Evolutionary conservation across 2,329 filamentous ascomycete genomes (phyloP), one percentile per base, ranked within the genome.

Genomic region (Trichoderma koningii): DNA sequence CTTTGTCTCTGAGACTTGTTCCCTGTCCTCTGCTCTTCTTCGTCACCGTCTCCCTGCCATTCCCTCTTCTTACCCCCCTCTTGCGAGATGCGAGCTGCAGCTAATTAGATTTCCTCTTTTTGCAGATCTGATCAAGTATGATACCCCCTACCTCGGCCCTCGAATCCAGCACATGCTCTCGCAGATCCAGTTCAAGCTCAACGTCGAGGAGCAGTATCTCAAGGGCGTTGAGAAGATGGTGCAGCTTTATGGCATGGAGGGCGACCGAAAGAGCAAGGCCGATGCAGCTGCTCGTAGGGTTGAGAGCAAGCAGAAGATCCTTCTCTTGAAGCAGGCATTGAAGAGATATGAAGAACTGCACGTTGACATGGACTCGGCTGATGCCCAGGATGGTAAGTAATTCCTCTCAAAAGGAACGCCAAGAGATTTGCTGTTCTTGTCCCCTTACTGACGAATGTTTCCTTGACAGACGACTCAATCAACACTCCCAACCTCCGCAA

Each of bases 151-250:
- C 76, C 88, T 99, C 68, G 95, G 95, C 41, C 94, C 95, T 67
- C 93, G 96, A 71, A 99, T 99, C 73, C 95, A 99, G 81, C 90
- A 98, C 73, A 99, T 99, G 95, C 83, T 99, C 74, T 96, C 95
- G 55, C 95, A 99, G 78, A 89, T 99, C 69, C 93, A 98, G 78
- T 99, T 99, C 82, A 99, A 99, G 81, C 85, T 99, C 67, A 97
- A 95, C 70, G 95, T 99, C 30, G 95, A 99, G 77, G 96, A 97
- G 76, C 95, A 99, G 79, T 99, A 99, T 79, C 93, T 98, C 70
- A 96, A 96, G 74, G 95, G 95, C 68, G 95, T 99, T 71, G 95
- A 99, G 79, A 99, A 99, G 82, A 98, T 99, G 95, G 92, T 97
- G 53, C 92, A 95, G 76, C 83, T 99, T 42, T 99, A 99, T 75